Evolutionary conservation across 352 stramenopile genomes (phyloP), one percentile per base, ranked within the genome.

Genomic region (Aphanomyces invadans): DNA sequence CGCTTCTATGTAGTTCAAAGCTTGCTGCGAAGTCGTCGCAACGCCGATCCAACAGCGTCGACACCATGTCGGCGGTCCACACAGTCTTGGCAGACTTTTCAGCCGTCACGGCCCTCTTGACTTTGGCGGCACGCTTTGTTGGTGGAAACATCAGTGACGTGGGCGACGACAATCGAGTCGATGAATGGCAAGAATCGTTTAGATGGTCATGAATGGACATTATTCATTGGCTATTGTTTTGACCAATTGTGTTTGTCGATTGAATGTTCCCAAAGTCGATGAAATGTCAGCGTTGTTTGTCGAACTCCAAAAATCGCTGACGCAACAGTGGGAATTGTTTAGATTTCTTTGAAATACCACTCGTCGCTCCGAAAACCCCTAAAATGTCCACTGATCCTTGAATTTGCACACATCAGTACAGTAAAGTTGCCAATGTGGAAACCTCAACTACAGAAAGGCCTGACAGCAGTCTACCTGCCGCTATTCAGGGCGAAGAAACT

Each of bases 91-190:
- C 10, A n/a, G 46, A 11, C n/a, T 54, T 54, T 0, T 23, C 46
- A 7, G 15, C 36, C 15, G 7, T 15, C 7, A 15, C 36, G 36
- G 98, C 85, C 95, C 95, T 57, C 88, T 99, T 68, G 97, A 99
- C 81, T 98, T 98, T 71, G 96, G 95, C 31, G 92, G 96, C 95
- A 99, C 97, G 61, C 92, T 96, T 83, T 86, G 99, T n/a, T 96
- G 94, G 56, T 42, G 36, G 36, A 15, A 42, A 15, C 7, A 42
- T 7, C 36, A n/a, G n/a, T 36, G 97, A 99, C 83, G 94, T 99
- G 29, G 95, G 97, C 77, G 86, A 87, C 73, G 96, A n/a, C n/a
- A n/a, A n/a, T 95, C 79, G 98, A 98, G 86, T 92, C 84, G 26
- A n/a, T n/a, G n/a, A n/a, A 42, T 15, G 36, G 36, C 36, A 42